These are phyloP conservation scores for Stephanocyclus meneghinianus DNA, from an alignment of 352 stramenopile species.

Conservation along the genomic window DNA sequence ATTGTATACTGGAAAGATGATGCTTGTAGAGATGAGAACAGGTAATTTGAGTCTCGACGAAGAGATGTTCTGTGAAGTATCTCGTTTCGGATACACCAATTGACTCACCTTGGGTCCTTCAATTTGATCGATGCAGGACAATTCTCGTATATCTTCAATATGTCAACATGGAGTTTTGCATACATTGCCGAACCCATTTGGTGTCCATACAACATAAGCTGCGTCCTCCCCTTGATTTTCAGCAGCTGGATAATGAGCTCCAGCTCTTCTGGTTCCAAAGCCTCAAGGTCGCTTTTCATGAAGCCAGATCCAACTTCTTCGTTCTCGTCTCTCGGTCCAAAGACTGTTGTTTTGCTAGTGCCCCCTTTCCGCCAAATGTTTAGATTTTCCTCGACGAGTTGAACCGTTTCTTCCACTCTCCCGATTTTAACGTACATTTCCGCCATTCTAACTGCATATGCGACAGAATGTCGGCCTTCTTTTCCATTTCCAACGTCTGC, in stretches of 20 bases:
- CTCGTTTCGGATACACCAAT: not conserved
- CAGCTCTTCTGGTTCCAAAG: constrained; percentile 33
- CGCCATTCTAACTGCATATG: constrained; percentile 36
- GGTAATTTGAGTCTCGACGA: not conserved
- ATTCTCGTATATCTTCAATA: constrained; percentile 42
- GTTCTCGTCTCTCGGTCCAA: constrained; percentile 8
- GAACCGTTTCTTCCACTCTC: constrained; percentile 28
- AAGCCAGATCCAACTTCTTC: constrained; percentile 38
- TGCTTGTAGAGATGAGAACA: not conserved
- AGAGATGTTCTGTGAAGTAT: not conserved
- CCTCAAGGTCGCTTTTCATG: constrained; percentile 29
- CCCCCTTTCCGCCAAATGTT: constrained; percentile 20
- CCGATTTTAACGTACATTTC: constrained; percentile 47
- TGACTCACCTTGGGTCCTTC: constrained; percentile 16
- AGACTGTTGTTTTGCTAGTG: constrained; percentile 9
- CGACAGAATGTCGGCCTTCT: constrained; percentile 20
- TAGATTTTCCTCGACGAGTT: constrained; percentile 42
- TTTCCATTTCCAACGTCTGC: constrained; percentile 3
- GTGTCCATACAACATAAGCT: constrained; percentile 31
- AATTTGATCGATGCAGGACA: constrained; percentile 34
- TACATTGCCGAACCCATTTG: constrained; percentile 11
- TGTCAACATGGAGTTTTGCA: constrained; percentile 40
- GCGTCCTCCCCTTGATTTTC: constrained; percentile 28
- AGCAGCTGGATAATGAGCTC: constrained; percentile 39
- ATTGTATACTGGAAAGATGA: constrained; percentile 45